These are phyloP conservation scores for Rhodosporidiobolus odoratus DNA, from an alignment of 768 basidiomycete species.

Conservation along the genomic window DNA sequence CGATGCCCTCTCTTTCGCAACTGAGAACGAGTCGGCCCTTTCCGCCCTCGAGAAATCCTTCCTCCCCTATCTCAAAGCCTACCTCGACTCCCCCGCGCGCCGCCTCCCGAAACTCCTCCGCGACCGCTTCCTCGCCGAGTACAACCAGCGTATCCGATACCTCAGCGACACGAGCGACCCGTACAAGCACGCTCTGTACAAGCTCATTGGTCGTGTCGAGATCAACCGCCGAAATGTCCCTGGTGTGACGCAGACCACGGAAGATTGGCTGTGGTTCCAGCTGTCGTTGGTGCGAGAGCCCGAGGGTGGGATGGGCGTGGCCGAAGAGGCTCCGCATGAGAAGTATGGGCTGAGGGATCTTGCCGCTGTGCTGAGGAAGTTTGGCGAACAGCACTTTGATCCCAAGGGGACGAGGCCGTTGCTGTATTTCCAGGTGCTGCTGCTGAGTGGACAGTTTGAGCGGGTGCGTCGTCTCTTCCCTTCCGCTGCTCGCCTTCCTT, in stretches of 20 bases:
- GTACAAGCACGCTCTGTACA: slow-evolving; percentile 93
- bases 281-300: slow-evolving; percentile 76
- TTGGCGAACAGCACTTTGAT: slow-evolving; percentile 50
- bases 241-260: slow-evolving; percentile 81
- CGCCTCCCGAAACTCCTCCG: slow-evolving; percentile 50
- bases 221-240: slow-evolving; percentile 69
- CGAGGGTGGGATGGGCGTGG: slow-evolving; percentile 67
- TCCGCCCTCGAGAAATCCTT: slow-evolving; percentile 77
- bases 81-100: slow-evolving; percentile 73
- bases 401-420: slow-evolving; percentile 56
- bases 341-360: slow-evolving; percentile 53
- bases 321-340: slow-evolving; percentile 44
- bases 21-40: slow-evolving; percentile 59
- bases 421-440: slow-evolving; percentile 58
- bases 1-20: slow-evolving; percentile 74
- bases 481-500: neutral
- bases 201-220: slow-evolving; percentile 88
- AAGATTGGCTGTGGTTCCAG: slow-evolving; percentile 99
- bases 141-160: slow-evolving; percentile 73
- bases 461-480: slow-evolving; percentile 53
- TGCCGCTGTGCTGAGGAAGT: slow-evolving; percentile 45
- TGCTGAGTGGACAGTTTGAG: slow-evolving; percentile 93
- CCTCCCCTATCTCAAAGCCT: slow-evolving; percentile 71
- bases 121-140: slow-evolving; percentile 61
- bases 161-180: slow-evolving; percentile 75